These are phyloP conservation scores for Carex parvula DNA, from an alignment of 176 grass and related monocot genomes.

Conservation along the genomic window DNA sequence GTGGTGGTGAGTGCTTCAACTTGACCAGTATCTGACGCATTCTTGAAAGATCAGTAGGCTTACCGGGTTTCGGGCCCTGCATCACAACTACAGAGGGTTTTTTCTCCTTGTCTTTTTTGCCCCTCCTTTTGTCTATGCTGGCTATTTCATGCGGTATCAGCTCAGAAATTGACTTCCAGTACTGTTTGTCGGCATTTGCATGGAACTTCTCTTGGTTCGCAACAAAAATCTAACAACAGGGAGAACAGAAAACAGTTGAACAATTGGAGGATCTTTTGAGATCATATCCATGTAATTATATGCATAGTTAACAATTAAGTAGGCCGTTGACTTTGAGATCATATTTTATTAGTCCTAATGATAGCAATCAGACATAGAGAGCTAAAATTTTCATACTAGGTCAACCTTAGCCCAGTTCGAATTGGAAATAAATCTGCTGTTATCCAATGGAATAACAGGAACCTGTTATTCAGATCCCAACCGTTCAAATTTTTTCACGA, in stretches of 20 bases:
- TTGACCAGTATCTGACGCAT: conserved; percentile 82
- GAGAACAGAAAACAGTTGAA: not conserved
- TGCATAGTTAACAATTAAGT: not conserved
- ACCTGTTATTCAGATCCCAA: no score
- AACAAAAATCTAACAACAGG: conserved; percentile 46
- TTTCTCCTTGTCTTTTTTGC: conserved; percentile 88
- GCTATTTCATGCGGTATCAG: conserved; percentile 88
- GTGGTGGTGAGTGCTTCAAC: conserved; percentile 74
- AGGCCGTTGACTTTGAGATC: not conserved
- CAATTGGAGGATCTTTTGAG: not conserved
- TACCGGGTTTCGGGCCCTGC: conserved; percentile 88
- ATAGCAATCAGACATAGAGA: not conserved
- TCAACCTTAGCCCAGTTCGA: not conserved
- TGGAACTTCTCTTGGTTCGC: conserved; percentile 81
- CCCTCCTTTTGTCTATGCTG: conserved; percentile 66
- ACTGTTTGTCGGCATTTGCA: conserved; percentile 62
- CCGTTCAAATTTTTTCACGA: no score
- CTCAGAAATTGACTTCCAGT: conserved; percentile 93
- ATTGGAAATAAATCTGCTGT: not conserved
- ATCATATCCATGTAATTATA: not conserved
- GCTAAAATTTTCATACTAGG: not conserved
- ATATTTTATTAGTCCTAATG: not conserved
- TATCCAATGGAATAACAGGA: no score
- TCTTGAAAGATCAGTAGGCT: conserved; percentile 75
- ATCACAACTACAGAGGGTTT: conserved; percentile 73